Evolutionary conservation across 164 flowering plant genomes (phyloP), one percentile per base, ranked within the genome.

Genomic region (Chimonanthus praecox): DNA sequence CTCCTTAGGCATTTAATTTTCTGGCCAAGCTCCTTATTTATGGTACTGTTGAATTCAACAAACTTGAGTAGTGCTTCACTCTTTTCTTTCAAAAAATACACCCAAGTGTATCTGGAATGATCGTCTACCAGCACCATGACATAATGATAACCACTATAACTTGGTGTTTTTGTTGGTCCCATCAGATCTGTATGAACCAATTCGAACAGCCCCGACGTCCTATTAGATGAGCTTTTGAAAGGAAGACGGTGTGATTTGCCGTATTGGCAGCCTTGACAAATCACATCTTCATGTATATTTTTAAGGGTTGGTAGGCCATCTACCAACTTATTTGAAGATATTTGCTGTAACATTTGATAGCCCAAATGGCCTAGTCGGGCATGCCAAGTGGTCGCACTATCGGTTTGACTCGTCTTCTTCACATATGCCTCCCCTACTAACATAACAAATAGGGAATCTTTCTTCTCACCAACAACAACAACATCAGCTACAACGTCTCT

Each of bases 211-310:
- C 69, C 21, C 16, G 78, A 64, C 8, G 65, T 60, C 47, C 63
- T 13, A 33, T 78, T 75, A n/a, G 9, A 8, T 15, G 79, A 81
- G 2, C 65, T 71, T 15, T 15, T 18, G 54, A 75, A 77, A 9
- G 79, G 77, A 71, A 78, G 79, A 62, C 67, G 67, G 76, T 77
- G 74, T 4, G 80, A 75, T 68, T 81, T 73, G 21, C 70, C 77
- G 33, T 58, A 77, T 78, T 81, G 77, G 21, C 75, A 73, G 6
- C 83, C 73, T 71, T 71, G 73, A 16, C 7, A 61, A 71, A 61
- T 15, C 48, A 47, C 66, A 58, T 71, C 33, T 62, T 15, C 49
- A 15, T 20, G 6, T 46, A 58, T 16, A 18, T 61, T 21, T 13
- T 58, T 61, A 3, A 46, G 16, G 62, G 11, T 4, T 61, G 13